A percentile compares a stretch with the other conserved stretches of the same genome.
These are phyloP conservation scores for Metschnikowia cerradonensis DNA, from an alignment of 805 yeast genomes.

Conservation along the genomic window DNA sequence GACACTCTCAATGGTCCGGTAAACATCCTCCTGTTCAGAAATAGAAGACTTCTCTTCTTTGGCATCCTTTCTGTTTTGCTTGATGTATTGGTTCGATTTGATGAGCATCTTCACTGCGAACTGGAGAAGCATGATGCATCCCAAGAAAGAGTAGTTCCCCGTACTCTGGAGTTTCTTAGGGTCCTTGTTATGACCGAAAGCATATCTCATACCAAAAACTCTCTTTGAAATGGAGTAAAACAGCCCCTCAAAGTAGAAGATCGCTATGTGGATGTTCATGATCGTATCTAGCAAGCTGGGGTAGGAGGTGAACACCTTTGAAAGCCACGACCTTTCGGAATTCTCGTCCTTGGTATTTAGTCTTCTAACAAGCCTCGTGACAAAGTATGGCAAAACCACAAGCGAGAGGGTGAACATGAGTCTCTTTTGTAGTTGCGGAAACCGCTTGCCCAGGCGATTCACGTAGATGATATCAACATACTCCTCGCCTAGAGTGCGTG, in stretches of 20 bases:
- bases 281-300: conserved; percentile 47
- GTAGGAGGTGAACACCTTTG: conserved; percentile 34
- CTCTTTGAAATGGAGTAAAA: conserved; percentile 79
- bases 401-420: conserved; percentile 58
- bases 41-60: neutral
- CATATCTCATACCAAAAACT: conserved; percentile 75
- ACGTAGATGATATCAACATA: conserved; percentile 80
- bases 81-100: conserved; percentile 24
- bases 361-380: conserved; percentile 29
- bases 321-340: conserved; percentile 17
- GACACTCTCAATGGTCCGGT: conserved; percentile 13
- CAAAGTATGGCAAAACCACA: conserved; percentile 58
- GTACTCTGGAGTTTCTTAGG: conserved; percentile 32
- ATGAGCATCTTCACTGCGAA: conserved; percentile 41
- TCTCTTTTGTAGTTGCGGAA: conserved; percentile 46
- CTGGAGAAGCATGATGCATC: conserved; percentile 55
- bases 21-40: neutral
- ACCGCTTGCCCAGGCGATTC: conserved; percentile 43
- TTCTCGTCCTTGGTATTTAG: conserved; percentile 20
- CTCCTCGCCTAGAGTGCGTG: conserved; percentile 90
- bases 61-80: neutral
- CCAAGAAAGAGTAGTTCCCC: conserved; percentile 76
- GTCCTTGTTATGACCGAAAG: conserved; percentile 58
- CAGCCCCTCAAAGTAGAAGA: conserved; percentile 78
- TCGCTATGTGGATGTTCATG: conserved; percentile 68